phyloP scores from a whole-genome alignment of 768 basidiomycete species.

The Serendipita sp. region DNA sequence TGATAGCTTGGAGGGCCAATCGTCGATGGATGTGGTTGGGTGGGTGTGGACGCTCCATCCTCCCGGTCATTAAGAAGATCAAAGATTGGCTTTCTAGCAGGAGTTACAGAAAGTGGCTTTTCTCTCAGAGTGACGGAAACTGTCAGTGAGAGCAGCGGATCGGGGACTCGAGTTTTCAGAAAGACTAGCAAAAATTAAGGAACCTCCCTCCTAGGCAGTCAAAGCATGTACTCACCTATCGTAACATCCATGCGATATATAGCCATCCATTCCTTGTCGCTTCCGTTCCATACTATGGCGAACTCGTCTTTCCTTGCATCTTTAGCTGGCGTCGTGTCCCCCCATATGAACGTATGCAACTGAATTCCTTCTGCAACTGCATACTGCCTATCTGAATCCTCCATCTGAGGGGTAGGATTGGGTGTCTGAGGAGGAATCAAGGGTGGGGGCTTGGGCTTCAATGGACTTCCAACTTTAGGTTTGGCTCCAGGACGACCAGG shows the following conservation, averaged over 20 bases:
- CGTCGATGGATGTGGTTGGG: constrained; percentile 20
- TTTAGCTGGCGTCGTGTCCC: constrained; percentile 32
- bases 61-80: constrained; percentile 8
- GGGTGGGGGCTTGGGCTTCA: constrained; percentile 34
- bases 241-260: constrained; percentile 63
- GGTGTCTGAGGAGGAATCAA: constrained; percentile 75
- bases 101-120: constrained; percentile 38
- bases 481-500: constrained; percentile 15
- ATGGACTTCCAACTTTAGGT: constrained; percentile 20
- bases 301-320: constrained; percentile 24
- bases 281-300: constrained; percentile 46
- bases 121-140: constrained; percentile 79
- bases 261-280: constrained; percentile 54
- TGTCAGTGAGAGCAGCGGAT: constrained; percentile 74
- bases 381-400: constrained; percentile 60
- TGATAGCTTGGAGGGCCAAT: constrained; percentile 20
- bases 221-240: constrained; percentile 43
- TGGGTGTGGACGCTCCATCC: constrained; percentile 15
- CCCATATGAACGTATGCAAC: constrained; percentile 61
- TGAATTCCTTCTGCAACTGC: constrained; percentile 61
- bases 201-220: neutral
- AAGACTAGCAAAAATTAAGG: constrained; percentile 37
- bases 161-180: constrained; percentile 45
- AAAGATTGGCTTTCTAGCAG: constrained; percentile 22
- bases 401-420: constrained; percentile 61